Percentiles rank a stretch among this genome's conserved stretches.
Evolutionary conservation across 2,329 filamentous ascomycete species (phyloP).

Genomic region (Ophiognomonia clavigignenti-juglandacearum): DNA sequence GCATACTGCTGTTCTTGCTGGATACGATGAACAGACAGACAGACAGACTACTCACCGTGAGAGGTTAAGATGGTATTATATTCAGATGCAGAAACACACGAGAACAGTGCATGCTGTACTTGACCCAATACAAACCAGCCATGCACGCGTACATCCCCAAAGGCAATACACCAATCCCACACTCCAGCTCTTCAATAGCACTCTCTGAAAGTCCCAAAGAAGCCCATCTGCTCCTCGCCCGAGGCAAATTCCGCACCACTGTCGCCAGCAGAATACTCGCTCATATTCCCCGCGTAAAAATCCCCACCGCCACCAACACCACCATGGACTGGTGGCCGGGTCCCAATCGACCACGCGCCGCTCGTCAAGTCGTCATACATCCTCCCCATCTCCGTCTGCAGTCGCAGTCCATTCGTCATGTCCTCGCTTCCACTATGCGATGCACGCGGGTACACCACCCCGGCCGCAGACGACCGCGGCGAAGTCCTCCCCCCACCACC

Average conservation of each 20-base stretch:
- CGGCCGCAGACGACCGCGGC: no score
- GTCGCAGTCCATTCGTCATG: conserved; percentile 39
- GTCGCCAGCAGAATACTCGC: conserved; percentile 1
- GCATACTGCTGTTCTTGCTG: no score
- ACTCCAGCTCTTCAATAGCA: conserved; percentile 4
- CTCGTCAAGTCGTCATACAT: conserved; percentile 37
- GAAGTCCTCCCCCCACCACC: conserved; percentile 1
- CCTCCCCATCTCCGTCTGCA: conserved; percentile 50
- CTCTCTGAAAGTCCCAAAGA: conserved; percentile 11
- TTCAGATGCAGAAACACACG: no score
- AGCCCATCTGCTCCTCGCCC: background rate
- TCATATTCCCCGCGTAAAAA: background rate
- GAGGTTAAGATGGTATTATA: background rate
- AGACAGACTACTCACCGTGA: background rate
- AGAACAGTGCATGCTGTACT: no score
- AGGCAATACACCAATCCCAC: no score
- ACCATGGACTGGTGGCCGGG: no score
- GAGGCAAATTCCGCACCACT: background rate
- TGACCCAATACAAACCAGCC: no score
- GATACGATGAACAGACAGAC: background rate
- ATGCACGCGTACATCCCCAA: no score
- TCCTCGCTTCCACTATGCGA: conserved; percentile 8
- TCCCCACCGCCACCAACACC: conserved; percentile 2
- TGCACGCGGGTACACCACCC: background rate
- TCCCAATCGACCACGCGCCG: no score